A percentile compares a stretch with the other conserved stretches of the same genome.
Evolutionary conservation across 176 grass and related monocot species (phyloP).

Genomic region (Typha latifolia): DNA sequence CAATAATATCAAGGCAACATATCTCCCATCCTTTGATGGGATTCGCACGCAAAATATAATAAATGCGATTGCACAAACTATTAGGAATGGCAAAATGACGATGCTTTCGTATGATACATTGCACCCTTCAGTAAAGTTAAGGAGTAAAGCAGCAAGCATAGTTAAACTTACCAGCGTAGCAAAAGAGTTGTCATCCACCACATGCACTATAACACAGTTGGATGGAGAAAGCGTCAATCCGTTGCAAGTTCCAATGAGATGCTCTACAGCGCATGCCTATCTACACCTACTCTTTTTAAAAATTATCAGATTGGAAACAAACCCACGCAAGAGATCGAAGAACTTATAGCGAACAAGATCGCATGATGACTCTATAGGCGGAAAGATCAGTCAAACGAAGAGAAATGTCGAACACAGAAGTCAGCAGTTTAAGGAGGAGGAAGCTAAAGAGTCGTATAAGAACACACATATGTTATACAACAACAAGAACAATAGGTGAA

Average conservation of each 20-base stretch:
- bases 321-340: not conserved
- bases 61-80: conserved; percentile 1
- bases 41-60: not conserved
- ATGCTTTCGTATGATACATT: not conserved
- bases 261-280: not conserved
- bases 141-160: not conserved
- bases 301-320: not conserved
- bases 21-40: not conserved
- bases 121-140: not conserved
- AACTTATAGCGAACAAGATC: not conserved
- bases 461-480: not conserved
- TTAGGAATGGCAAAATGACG: not conserved
- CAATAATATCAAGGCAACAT: not conserved
- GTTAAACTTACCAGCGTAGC: not conserved
- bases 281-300: not conserved
- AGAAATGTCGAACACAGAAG: not conserved
- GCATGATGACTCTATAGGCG: not conserved
- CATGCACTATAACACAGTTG: not conserved
- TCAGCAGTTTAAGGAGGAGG: not conserved
- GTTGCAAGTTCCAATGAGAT: not conserved
- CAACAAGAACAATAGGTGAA: not conserved
- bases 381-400: not conserved
- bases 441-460: not conserved
- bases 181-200: not conserved
- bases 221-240: not conserved